phyloP scores from a whole-genome alignment of 75 land plant genomes.

The Pinus albicaulis region DNA sequence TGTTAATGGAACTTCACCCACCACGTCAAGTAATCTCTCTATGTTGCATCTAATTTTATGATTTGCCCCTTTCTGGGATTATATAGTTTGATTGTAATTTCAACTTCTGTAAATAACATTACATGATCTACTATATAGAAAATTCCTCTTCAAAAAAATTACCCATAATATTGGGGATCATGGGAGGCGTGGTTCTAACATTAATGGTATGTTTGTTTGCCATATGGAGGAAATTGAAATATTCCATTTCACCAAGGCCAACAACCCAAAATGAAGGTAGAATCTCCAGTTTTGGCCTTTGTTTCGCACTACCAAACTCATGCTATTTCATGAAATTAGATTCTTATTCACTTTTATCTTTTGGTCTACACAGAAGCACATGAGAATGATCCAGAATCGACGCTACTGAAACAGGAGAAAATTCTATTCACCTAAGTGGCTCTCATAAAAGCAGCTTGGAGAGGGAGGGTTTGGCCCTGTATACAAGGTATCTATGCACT shows the following conservation, averaged over 20 bases:
- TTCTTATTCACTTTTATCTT: not conserved
- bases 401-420: not conserved
- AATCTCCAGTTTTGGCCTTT: not conserved
- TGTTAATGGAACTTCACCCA: too few relatives aligned
- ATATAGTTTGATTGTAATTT: too few relatives aligned
- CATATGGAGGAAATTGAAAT: not conserved
- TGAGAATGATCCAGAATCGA: not conserved
- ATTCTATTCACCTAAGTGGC: not conserved
- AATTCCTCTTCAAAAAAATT: not conserved
- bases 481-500: conserved; percentile 12
- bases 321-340: not conserved
- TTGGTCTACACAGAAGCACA: not conserved
- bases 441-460: conserved; percentile 17
- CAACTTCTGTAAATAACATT: not conserved
- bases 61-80: too few relatives aligned
- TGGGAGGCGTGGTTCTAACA: not conserved
- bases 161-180: not conserved
- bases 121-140: not conserved
- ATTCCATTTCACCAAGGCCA: not conserved
- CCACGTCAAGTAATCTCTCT: too few relatives aligned
- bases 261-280: not conserved
- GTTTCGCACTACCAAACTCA: not conserved
- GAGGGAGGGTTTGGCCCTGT: conserved; percentile 27
- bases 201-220: not conserved
- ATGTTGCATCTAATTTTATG: too few relatives aligned